Percentiles rank a stretch among this genome's conserved stretches.
Evolutionary conservation across 2,329 filamentous ascomycete species (phyloP).

Genomic region (Dactylellina parvicollis): DNA sequence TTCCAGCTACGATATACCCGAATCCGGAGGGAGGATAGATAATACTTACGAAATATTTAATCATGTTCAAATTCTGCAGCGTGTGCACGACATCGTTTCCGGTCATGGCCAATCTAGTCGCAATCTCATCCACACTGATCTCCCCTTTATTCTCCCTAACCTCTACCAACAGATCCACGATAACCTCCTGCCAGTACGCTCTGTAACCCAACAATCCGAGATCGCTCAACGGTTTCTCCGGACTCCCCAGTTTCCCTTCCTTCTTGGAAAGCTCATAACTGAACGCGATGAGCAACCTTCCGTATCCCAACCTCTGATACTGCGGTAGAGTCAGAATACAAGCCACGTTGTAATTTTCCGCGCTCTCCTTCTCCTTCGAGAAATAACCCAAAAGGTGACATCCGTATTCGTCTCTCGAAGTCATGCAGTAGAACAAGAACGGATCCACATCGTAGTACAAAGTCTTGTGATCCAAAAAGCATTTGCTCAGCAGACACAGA

Average conservation of each 20-base stretch:
- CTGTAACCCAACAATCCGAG: slow-evolving; percentile 91
- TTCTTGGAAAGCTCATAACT: slow-evolving; percentile 96
- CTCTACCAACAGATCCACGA: slow-evolving; percentile 84
- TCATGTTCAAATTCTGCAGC: slow-evolving; percentile 90
- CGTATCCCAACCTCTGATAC: slow-evolving; percentile 94
- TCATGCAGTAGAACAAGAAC: slow-evolving; percentile 99
- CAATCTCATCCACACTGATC: slow-evolving; percentile 86
- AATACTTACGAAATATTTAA: slow-evolving; percentile 77
- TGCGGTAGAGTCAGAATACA: slow-evolving; percentile 97
- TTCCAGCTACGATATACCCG: background rate
- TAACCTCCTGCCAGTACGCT: slow-evolving; percentile 96
- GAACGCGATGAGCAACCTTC: slow-evolving; percentile 92
- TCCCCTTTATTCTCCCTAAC: slow-evolving; percentile 74
- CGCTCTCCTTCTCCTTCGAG: slow-evolving; percentile 96
- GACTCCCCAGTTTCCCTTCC: slow-evolving; percentile 92
- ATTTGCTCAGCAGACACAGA: slow-evolving; percentile 89
- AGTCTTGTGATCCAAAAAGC: slow-evolving; percentile 97
- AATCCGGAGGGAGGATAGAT: background rate
- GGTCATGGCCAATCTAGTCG: slow-evolving; percentile 87
- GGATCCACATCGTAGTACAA: slow-evolving; percentile 99
- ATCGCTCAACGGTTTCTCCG: slow-evolving; percentile 95
- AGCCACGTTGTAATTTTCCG: slow-evolving; percentile 96
- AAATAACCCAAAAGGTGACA: slow-evolving; percentile 99
- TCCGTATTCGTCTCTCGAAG: slow-evolving; percentile 83
- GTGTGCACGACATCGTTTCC: slow-evolving; percentile 96